Conservation (phyloP, 139 green algal genomes). For the Haematococcus lacustris region DNA sequence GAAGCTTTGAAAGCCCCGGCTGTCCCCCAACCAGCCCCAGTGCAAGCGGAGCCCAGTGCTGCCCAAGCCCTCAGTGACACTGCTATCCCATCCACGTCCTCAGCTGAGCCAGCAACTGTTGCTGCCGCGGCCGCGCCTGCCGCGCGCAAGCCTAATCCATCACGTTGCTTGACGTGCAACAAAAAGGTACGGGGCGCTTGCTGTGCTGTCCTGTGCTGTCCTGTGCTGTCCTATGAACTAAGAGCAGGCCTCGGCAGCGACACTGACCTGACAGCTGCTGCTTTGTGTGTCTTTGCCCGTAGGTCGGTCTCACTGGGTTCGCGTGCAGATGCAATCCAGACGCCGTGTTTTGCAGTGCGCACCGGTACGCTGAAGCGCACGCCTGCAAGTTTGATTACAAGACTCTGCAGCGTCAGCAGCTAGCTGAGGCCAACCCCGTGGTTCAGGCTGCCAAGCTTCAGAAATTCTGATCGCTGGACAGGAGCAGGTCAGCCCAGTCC, state of each 20-base stretch:
- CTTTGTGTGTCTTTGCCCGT: neutral
- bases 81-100: neutral
- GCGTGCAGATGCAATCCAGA: conserved; percentile 71
- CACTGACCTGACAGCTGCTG: neutral
- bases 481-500: too few species aligned
- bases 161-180: conserved; percentile 45
- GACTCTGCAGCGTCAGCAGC: conserved; percentile 37
- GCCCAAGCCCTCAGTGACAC: neutral
- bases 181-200: conserved; percentile 29
- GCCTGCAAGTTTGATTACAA: conserved; percentile 84
- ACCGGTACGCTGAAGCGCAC: conserved; percentile 81
- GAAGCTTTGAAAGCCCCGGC: too few species aligned
- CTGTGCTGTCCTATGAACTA: neutral
- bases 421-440: conserved; percentile 57
- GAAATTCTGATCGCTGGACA: conserved; percentile 38
- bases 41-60: neutral
- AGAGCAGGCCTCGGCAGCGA: neutral
- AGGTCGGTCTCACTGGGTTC: conserved; percentile 83
- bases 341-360: conserved; percentile 63
- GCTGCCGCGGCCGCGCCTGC: neutral
- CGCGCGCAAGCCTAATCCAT: conserved; percentile 10
- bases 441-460: conserved; percentile 50
- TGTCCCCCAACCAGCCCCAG: too few species aligned
- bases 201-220: neutral
- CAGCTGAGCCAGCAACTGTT: neutral